Base-by-base conservation (phyloP, 768 basidiomycete genomes). In the Russula sp. region DNA sequence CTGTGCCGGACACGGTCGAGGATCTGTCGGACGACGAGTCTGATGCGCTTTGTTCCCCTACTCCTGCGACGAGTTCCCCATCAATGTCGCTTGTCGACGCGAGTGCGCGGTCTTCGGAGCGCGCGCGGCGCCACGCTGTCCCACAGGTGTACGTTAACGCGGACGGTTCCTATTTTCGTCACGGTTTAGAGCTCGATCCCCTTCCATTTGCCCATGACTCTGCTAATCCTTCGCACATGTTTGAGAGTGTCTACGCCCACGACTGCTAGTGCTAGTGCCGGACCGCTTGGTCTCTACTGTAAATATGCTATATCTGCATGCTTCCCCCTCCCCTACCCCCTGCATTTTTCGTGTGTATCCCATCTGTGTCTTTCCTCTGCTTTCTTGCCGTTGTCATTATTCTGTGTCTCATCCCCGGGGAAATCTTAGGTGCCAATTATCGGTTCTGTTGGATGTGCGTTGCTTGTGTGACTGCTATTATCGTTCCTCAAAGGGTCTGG, bases 11-110 rank as follows among this genome's bases (percentile, higher is more conserved):
- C 71, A 85, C 88, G 48, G 88, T 91, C 80, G 89, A 91, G 73
- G 90, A 92, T 75, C 83, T 81, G 42, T 92, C 90, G 51, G 90
- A 92, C 76, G 90, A 92, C 77, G 90, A 91, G 78, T 90, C 89
- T 18, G 90, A 92, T 69, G 76, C 82, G 5, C 82, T 79, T 11
- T 81, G 82, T 11, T 86, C 88, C 8, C 88, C 86, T 54, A 86
- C 66, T 40, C 59, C 53, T 5, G 50, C 83, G 53, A 79, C 81
- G 69, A 79, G 79, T 67, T 88, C 88, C 48, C 79, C 78, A 68
- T 81, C 84, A 20, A 82, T 85, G 65, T 79, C 79, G 59, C 77
- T 83, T 58, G 68, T 78, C 50, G 82, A 85, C 22, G 26, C 44
- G n/a, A 48, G 55, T 10, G 63, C 58, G 58, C 57, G 64, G 55